Conservation (phyloP, 371 early-diverging fungal species). For the Mortierella sp. region DNA sequence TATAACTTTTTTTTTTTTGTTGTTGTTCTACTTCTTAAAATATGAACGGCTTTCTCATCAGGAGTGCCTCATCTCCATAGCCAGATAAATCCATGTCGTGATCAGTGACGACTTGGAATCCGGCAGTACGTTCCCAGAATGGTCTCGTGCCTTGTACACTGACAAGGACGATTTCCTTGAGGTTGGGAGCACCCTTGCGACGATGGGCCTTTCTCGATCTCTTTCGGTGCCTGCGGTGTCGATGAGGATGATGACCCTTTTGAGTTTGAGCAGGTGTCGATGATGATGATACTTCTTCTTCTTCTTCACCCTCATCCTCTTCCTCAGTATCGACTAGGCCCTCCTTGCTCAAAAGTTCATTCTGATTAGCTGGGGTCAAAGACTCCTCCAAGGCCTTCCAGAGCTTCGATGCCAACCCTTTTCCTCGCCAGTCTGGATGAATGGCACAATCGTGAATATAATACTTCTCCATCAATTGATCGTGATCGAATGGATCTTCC, state of each 20-base stretch:
- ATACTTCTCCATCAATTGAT: conserved; percentile 49
- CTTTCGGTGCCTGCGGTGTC: neutral
- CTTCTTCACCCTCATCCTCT: conserved; percentile 17
- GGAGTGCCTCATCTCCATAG: conserved; percentile 37
- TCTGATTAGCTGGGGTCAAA: conserved; percentile 2
- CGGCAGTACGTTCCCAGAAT: conserved; percentile 40
- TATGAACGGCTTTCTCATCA: conserved; percentile 29
- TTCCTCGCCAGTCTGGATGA: conserved; percentile 41
- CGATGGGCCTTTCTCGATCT: neutral
- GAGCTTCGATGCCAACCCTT: conserved; percentile 34
- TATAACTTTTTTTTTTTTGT: neutral
- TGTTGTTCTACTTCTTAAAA: conserved; percentile 5
- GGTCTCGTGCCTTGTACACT: conserved; percentile 44
- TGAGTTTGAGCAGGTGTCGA: neutral
- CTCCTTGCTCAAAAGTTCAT: neutral
- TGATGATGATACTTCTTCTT: neutral
- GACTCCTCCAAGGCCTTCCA: conserved; percentile 51
- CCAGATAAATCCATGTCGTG: conserved; percentile 42
- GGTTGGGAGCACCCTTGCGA: conserved; percentile 38
- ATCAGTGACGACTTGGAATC: conserved; percentile 32
- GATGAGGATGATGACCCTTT: conserved; percentile 3
- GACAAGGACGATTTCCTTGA: conserved; percentile 49
- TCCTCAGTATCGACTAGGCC: conserved; percentile 37
- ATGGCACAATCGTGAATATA: conserved; percentile 50
- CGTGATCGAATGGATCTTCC: conserved; percentile 31